Evolutionary conservation across 345 rosid species (phyloP), one percentile per base, ranked within the genome.

Genomic region (Bruguiera parviflora): DNA sequence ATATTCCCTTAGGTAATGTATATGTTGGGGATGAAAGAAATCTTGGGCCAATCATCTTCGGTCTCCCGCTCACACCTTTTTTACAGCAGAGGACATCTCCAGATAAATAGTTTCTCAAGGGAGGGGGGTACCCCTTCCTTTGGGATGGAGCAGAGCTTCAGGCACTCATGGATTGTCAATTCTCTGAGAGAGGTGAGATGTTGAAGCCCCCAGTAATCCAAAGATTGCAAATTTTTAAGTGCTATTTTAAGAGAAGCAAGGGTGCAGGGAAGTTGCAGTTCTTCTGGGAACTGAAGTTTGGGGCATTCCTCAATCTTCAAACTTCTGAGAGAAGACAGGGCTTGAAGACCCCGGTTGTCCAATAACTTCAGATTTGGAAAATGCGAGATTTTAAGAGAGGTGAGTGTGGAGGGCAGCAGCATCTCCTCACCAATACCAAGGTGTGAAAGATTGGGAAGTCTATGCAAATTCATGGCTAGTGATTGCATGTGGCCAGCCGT

Each of bases 11-110:
- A 43, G 49, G 18, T 43, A 43, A 43, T 43, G 4, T 43, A 13
- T 43, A 11, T 43, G 19, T 43, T 43, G 49, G 49, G 49, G 49
- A 13, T 43, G 49, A 43, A 43, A 28, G 68, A 65, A 8, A 65
- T 65, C 57, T 65, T 49, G 58, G 58, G 58, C 68, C 68, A 65
- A 65, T 65, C 68, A 28, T 65, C 68, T 25, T 58, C 68, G 6
- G 20, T 19, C 32, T 18, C 68, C 37, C 21, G 15, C n/a, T 64
- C 24, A n/a, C 68, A 64, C 57, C 49, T 66, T 53, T 53, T 8
- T 33, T 53, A 18, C n/a, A 66, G 69, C 31, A 43, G 22, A 59
- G 72, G 72, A 6, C 72, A 60, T 3, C 28, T 22, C 1, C 20
- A 22, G 20, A 69, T 25, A 33, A 4, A 10, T 8, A 59, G 21